Base-by-base conservation (phyloP, 1,284 basidiomycete genomes). In the Tilletia indica region DNA sequence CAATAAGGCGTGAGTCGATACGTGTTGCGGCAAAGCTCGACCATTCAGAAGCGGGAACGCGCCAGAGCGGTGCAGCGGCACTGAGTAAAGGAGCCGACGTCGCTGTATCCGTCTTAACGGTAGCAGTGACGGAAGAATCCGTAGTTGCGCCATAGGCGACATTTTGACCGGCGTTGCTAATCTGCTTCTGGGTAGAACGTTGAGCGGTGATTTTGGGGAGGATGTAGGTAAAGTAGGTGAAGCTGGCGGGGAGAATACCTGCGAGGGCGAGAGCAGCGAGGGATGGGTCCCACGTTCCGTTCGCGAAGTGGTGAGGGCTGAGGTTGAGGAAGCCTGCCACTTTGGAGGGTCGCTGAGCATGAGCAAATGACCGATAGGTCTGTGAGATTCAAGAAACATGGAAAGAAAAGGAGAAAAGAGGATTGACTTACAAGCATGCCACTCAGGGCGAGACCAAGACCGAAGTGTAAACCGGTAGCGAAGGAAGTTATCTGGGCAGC, bases 231-330 rank as follows among this genome's bases (percentile, higher is more conserved):
- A 80, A 76, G 72, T 75, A 87, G 47, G 84, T 83, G 14, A 86
- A 21, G 2, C 82, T 82, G 70, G 86, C 86, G 4, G 86, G 86
- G 0, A 87, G 19, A 19, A 87, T 84, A 4, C 86, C 87, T 16
- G 83, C 85, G 16, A 87, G 69, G 4, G 87, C 83, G 67, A 87
- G 84, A 77, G 87, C 80, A 4, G 82, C 83, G 5, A 87, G 83
- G 0, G 84, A 85, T 4, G 87, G 87, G 73, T 87, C 87, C 80
- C 85, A 87, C 0, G 69, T 67, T 21, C 78, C 77, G 12, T 42
- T 38, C 34, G 19, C 63, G 47, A 71, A 54, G 36, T 70, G 36
- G 0, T 63, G 9, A 9, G 76, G 70, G 0, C 77, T 75, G 47
- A 78, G 68, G 58, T 72, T 68, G 45, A 80, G 77, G 73, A 81